Conservation (phyloP, 768 basidiomycete species). For the Russula dissimulans region DNA sequence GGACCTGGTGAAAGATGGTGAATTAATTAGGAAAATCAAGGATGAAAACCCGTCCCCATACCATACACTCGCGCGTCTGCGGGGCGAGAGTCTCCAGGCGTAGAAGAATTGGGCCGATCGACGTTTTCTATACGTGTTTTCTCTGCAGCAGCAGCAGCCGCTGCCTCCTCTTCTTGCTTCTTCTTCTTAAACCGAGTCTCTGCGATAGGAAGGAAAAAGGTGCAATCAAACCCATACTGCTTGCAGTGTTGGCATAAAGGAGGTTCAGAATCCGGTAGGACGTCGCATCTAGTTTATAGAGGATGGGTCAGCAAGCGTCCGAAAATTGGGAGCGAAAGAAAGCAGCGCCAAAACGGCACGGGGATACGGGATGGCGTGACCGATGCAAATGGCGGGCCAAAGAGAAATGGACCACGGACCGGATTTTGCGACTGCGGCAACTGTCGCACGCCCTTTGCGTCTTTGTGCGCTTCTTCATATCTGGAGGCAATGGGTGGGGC, state of each 20-base stretch:
- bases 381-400: background rate
- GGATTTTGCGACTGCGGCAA: slow-evolving; percentile 84
- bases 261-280: slow-evolving; percentile 68
- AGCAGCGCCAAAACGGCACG: slow-evolving; percentile 2
- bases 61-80: slow-evolving; percentile 53
- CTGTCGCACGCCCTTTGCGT: slow-evolving; percentile 90
- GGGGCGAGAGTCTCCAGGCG: slow-evolving; percentile 41
- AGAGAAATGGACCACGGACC: slow-evolving; percentile 32
- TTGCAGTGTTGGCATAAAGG: slow-evolving; percentile 91
- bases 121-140: slow-evolving; percentile 30
- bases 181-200: slow-evolving; percentile 99
- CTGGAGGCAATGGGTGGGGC: slow-evolving; percentile 31
- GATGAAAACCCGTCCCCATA: slow-evolving; percentile 20
- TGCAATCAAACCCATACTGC: slow-evolving; percentile 88
- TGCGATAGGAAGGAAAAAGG: slow-evolving; percentile 96
- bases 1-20: slow-evolving; percentile 47
- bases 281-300: slow-evolving; percentile 55
- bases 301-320: slow-evolving; percentile 15
- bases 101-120: slow-evolving; percentile 29
- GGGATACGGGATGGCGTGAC: slow-evolving; percentile 7
- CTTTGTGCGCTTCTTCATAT: slow-evolving; percentile 83
- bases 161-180: slow-evolving; percentile 62
- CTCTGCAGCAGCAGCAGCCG: slow-evolving; percentile 26
- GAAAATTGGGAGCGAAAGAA: background rate
- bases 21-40: background rate